Base-by-base conservation (phyloP, 257 asterid genomes). In the Cinchona pubescens region DNA sequence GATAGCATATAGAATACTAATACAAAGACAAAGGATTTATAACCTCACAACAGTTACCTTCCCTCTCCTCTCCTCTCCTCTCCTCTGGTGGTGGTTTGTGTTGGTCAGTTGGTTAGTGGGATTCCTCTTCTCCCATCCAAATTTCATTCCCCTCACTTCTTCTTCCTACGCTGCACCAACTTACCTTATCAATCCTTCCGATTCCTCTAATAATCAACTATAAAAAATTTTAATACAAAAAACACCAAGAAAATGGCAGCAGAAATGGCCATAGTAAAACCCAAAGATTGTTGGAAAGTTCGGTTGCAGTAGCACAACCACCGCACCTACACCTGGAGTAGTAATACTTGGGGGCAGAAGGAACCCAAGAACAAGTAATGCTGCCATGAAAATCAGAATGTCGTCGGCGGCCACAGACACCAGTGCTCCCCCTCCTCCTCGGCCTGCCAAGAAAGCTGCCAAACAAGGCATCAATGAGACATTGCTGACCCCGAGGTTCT, bases 401-500 rank as follows among this genome's bases (percentile, higher is more conserved):
- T 87, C 97, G n/a, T n/a, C n/a, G n/a, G 15, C 15, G 67, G 32
- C 91, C 42, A 81, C 90, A 12, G 38, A 19, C 38, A 67, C 91
- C 1, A 25, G 83, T 1, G 65, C 84, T 78, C 87, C 13, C 18
- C 19, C 43, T 66, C 91, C 2, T 3, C 18, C 18, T 15, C 29
- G 71, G 9, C 49, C 34, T n/a, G 27, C 19, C 79, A 91, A 85
- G 82, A 93, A 91, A 82, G 72, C 62, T 2, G 79, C 61, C 64
- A 91, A 91, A 61, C 79, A 92, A 25, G 96, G 58, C 23, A 91
- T 91, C 19, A 84, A 93, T 73, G 98, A 93, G 79, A 63, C 88
- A 53, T 87, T 92, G 68, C 72, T 92, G 80, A 78, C 96, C 3
- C 96, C 98, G 3, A 83, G 97, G 67, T 92, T 92, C 85, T 92